Evolutionary conservation across 2,329 filamentous ascomycete genomes (phyloP).

Genomic region (Claviceps capensis): DNA sequence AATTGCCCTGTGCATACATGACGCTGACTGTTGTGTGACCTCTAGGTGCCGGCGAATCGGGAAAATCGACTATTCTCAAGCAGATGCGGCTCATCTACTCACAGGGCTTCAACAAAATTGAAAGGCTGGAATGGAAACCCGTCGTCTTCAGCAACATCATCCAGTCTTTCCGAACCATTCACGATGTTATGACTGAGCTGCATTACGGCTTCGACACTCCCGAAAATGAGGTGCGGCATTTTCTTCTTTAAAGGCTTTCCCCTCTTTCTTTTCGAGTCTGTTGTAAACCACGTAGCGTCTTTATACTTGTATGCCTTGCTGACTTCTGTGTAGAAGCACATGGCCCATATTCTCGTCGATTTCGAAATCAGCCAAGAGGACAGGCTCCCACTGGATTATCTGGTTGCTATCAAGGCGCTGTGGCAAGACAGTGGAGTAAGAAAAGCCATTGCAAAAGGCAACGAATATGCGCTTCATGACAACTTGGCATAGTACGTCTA

Average conservation of each 20-base stretch:
- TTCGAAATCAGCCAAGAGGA: conserved; percentile 75
- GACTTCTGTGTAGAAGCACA: conserved; percentile 47
- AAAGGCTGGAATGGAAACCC: conserved; percentile 86
- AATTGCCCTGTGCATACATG: background rate
- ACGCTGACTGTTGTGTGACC: conserved; percentile 4
- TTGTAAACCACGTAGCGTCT: conserved; percentile 12
- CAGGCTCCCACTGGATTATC: conserved; percentile 61
- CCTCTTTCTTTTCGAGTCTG: background rate
- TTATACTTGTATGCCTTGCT: background rate
- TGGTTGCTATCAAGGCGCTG: conserved; percentile 67
- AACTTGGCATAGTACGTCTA: conserved; percentile 79
- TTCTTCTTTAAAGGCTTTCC: background rate
- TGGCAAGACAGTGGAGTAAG: conserved; percentile 80
- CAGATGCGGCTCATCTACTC: conserved; percentile 98
- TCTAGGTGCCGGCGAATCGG: conserved; percentile 73
- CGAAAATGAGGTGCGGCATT: conserved; percentile 60
- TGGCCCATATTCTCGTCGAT: conserved; percentile 63
- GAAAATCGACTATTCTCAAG: conserved; percentile 94
- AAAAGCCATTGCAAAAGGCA: conserved; percentile 79
- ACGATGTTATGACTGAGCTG: conserved; percentile 82
- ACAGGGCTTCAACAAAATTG: conserved; percentile 76
- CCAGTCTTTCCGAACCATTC: conserved; percentile 79
- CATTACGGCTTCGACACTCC: conserved; percentile 64
- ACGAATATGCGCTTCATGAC: conserved; percentile 93
- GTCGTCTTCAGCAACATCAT: conserved; percentile 94